A percentile compares a stretch with the other conserved stretches of the same genome.
Evolutionary conservation across 2,329 filamentous ascomycete genomes (phyloP).

Genomic region (Xylaria sp.): DNA sequence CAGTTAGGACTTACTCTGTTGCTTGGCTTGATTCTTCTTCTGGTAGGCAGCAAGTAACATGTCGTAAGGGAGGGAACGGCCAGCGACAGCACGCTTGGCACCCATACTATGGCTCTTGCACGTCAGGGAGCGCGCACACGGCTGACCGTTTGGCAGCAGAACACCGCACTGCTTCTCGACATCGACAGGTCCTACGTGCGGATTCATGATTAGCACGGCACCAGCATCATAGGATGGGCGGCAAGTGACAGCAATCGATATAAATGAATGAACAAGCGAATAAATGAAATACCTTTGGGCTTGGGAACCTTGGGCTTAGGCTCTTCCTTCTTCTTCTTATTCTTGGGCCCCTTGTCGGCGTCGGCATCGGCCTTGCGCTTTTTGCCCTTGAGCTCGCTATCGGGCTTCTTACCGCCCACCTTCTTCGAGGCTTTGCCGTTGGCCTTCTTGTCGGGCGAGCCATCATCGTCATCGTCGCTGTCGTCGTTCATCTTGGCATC

Average conservation of each 20-base stretch:
- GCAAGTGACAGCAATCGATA: background rate
- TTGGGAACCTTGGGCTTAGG: slow-evolving; percentile 85
- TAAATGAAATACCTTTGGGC: slow-evolving; percentile 71
- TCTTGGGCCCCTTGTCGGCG: slow-evolving; percentile 83
- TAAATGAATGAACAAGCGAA: background rate
- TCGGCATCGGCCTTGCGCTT: slow-evolving; percentile 81
- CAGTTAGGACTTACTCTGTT: slow-evolving; percentile 77
- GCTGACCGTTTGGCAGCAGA: slow-evolving; percentile 82
- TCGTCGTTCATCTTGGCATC: slow-evolving; percentile 54
- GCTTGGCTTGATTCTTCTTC: slow-evolving; percentile 98
- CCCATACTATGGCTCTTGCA: slow-evolving; percentile 98
- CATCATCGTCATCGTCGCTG: slow-evolving; percentile 61
- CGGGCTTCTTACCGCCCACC: slow-evolving; percentile 71
- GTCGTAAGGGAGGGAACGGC: slow-evolving; percentile 88
- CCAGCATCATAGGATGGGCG: background rate
- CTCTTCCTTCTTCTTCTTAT: slow-evolving; percentile 96
- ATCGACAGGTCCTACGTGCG: slow-evolving; percentile 77
- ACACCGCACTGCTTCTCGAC: slow-evolving; percentile 96
- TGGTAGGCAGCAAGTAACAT: slow-evolving; percentile 89
- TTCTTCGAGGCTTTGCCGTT: slow-evolving; percentile 65
- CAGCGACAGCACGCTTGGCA: slow-evolving; percentile 87
- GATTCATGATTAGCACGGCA: slow-evolving; percentile 13
- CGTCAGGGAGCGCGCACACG: slow-evolving; percentile 87
- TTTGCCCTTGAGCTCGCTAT: slow-evolving; percentile 75
- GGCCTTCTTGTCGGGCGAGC: slow-evolving; percentile 55